Conservation (phyloP, 345 rosid species). For the Salix viminalis region DNA sequence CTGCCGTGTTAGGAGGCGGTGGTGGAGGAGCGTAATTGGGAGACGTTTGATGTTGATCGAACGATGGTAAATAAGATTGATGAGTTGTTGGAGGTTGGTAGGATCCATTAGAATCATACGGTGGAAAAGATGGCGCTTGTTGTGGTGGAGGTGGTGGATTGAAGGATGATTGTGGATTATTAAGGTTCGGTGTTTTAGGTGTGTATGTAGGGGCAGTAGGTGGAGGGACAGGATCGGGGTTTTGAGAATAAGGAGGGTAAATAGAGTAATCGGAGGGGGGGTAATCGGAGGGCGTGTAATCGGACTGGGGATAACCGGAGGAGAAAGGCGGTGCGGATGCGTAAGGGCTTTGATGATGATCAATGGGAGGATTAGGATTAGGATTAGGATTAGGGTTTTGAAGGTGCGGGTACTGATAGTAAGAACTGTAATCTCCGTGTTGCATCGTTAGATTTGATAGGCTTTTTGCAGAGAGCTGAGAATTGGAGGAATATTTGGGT, state of each 20-base stretch:
- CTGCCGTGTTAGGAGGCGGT: constrained; percentile 22
- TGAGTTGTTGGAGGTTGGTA: constrained; percentile 49
- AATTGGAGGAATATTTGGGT: background rate
- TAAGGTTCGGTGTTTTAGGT: constrained; percentile 28
- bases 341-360: constrained; percentile 51
- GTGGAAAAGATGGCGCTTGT: constrained; percentile 42
- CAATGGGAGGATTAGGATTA: constrained; percentile 25
- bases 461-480: background rate
- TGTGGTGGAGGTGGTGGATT: constrained; percentile 34
- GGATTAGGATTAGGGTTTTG: constrained; percentile 46
- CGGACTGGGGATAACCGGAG: constrained; percentile 21
- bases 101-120: constrained; percentile 58
- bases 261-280: constrained; percentile 49
- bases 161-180: constrained; percentile 30
- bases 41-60: constrained; percentile 58
- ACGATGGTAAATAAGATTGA: constrained; percentile 49
- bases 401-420: constrained; percentile 44
- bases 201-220: constrained; percentile 70
- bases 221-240: constrained; percentile 47
- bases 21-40: constrained; percentile 30
- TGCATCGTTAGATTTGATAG: constrained; percentile 17
- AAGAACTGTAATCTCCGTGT: constrained; percentile 76
- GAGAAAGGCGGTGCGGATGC: constrained; percentile 86
- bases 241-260: constrained; percentile 49
- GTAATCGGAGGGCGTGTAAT: constrained; percentile 29